Base-by-base conservation (phyloP, 345 rosid species). In the Dimocarpus longan region DNA sequence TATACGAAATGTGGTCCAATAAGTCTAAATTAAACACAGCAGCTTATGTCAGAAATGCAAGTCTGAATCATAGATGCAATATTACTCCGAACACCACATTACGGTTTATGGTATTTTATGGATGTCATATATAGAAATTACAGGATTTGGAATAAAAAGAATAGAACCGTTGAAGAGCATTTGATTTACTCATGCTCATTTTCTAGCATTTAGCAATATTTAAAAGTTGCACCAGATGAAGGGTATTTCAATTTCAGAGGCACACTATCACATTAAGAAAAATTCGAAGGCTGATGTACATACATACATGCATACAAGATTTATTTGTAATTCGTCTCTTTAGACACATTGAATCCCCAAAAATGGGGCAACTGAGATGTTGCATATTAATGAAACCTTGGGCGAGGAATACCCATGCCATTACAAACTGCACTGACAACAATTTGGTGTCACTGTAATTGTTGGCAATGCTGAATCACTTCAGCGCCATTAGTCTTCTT, bases 221-320 rank as follows among this genome's bases (percentile, higher is more conserved):
- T 43, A 24, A 73, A 6, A 16, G 56, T 18, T 19, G 60, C 64
- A 71, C 52, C 12, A 37, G 39, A 40, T 19, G 4, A 68, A 32
- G n/a, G 70, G 16, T 70, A 71, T 71, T 50, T 82, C 60, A 60
- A 66, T 68, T 69, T 78, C 74, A 43, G 16, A 39, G 73, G 75
- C 22, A 82, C 80, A 67, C 59, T 68, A 74, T 22, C 72, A 68
- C 40, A 62, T 11, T 18, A 54, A 42, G 46, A 46, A 71, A 69
- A 71, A 70, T 54, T 39, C 11, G 5, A 50, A 67, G 21, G 81
- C 81, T 46, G 83, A 82, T 74, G 52, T 83, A 83, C 79, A 74
- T 65, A 69, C 76, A 70, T 76, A 73, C 83, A 80, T 24, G 43
- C 85, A 79, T 54, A 68, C 46, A 44, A 40, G 32, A 48, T 54